Conservation (phyloP, 805 yeast genomes). For the Saccharomycopsis sp. region DNA sequence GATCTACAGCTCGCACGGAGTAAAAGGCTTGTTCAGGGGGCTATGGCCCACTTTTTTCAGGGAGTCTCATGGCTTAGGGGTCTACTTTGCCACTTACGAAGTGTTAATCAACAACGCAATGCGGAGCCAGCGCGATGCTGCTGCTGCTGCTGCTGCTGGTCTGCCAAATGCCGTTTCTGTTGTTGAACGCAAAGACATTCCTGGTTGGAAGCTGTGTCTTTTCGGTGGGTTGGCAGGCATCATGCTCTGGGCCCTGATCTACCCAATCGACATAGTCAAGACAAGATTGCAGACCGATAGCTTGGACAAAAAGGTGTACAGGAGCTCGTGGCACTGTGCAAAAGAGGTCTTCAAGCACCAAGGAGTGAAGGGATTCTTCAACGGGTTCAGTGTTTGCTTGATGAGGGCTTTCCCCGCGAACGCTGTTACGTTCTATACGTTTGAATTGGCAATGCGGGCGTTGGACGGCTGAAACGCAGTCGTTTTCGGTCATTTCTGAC, state of each 20-base stretch:
- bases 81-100: slow-evolving; percentile 85
- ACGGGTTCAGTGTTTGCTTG: slow-evolving; percentile 88
- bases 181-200: slow-evolving; percentile 55
- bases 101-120: slow-evolving; percentile 67
- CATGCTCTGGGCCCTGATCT: slow-evolving; percentile 71
- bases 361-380: slow-evolving; percentile 74
- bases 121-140: slow-evolving; percentile 33
- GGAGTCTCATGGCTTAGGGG: slow-evolving; percentile 83
- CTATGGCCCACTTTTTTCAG: slow-evolving; percentile 72
- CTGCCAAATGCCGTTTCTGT: not conserved
- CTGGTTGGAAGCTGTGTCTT: slow-evolving; percentile 77
- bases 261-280: slow-evolving; percentile 88
- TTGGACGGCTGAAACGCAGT: too few species aligned
- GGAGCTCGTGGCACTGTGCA: slow-evolving; percentile 50
- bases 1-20: slow-evolving; percentile 45
- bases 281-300: slow-evolving; percentile 77
- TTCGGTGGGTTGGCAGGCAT: slow-evolving; percentile 92
- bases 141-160: too few species aligned
- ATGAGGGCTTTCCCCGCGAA: slow-evolving; percentile 97
- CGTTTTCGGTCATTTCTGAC: not conserved
- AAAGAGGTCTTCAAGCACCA: slow-evolving; percentile 41
- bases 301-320: slow-evolving; percentile 42
- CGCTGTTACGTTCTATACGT: slow-evolving; percentile 92
- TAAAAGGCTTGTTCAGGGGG: slow-evolving; percentile 67
- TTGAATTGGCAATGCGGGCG: slow-evolving; percentile 77